These are phyloP conservation scores for Xylaria nigripes DNA, from an alignment of 495 filamentous ascomycete species.

Conservation along the genomic window DNA sequence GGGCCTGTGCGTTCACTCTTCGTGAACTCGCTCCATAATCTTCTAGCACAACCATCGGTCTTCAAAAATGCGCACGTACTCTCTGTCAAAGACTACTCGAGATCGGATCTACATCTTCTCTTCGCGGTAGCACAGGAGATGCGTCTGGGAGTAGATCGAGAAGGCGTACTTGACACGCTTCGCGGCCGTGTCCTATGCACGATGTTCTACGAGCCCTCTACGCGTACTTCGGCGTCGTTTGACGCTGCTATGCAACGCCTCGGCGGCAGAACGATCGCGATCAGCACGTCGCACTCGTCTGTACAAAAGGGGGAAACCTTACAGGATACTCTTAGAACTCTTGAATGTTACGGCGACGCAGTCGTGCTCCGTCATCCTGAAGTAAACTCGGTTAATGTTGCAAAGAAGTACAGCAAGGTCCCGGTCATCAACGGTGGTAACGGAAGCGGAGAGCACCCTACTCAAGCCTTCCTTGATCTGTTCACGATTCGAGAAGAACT, in stretches of 20 bases:
- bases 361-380: slow-evolving; percentile 89
- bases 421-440: slow-evolving; percentile 97
- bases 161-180: slow-evolving; percentile 80
- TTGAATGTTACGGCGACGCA: slow-evolving; percentile 89
- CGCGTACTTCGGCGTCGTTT: slow-evolving; percentile 90
- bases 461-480: slow-evolving; percentile 95
- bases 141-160: slow-evolving; percentile 82
- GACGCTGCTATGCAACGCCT: slow-evolving; percentile 97
- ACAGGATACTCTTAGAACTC: slow-evolving; percentile 86
- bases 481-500: slow-evolving; percentile 98
- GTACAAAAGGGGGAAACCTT: slow-evolving; percentile 89
- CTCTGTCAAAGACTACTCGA: slow-evolving; percentile 81
- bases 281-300: slow-evolving; percentile 72
- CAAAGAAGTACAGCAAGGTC: slow-evolving; percentile 76
- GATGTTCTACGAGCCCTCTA: slow-evolving; percentile 97
- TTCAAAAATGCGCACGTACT: slow-evolving; percentile 84
- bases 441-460: slow-evolving; percentile 89
- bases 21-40: slow-evolving; percentile 45
- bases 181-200: slow-evolving; percentile 78
- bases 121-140: slow-evolving; percentile 97
- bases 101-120: slow-evolving; percentile 78
- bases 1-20: slow-evolving; percentile 32
- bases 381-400: slow-evolving; percentile 64
- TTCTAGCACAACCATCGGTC: slow-evolving; percentile 63
- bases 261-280: slow-evolving; percentile 71